These are phyloP conservation scores for Colletotrichum gloeosporioides DNA, from an alignment of 2,329 filamentous ascomycete genomes.

Conservation along the genomic window DNA sequence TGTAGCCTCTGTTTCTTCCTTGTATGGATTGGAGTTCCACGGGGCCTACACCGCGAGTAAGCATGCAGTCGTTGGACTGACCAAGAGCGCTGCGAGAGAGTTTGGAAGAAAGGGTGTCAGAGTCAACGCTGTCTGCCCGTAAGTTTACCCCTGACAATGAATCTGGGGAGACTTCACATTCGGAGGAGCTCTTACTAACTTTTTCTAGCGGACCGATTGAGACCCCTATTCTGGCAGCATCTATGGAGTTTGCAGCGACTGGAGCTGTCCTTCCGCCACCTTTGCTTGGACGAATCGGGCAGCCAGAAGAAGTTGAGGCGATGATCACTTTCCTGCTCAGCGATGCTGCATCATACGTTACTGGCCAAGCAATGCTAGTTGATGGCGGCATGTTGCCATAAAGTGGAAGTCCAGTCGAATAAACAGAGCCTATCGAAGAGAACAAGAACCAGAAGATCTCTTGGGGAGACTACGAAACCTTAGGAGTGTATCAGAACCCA, in stretches of 20 bases:
- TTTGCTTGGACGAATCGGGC: slow-evolving; percentile 26
- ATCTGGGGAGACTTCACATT: rapidly evolving
- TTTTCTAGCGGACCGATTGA: slow-evolving; percentile 8
- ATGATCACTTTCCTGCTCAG: slow-evolving; percentile 32
- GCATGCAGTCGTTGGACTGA: slow-evolving; percentile 34
- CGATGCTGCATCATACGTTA: slow-evolving; percentile 31
- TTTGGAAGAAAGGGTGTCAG: slow-evolving; percentile 25
- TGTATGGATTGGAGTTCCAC: slow-evolving; percentile 35
- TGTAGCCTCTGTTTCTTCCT: slow-evolving; percentile 45
- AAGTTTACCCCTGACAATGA: background rate
- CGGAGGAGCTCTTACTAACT: background rate
- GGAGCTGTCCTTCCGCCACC: slow-evolving; percentile 1
- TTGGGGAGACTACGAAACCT: background rate
- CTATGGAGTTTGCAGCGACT: slow-evolving; percentile 5
- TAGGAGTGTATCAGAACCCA: background rate
- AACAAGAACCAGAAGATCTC: background rate
- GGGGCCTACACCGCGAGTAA: slow-evolving; percentile 37
- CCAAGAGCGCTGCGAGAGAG: slow-evolving; percentile 34
- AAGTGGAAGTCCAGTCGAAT: background rate
- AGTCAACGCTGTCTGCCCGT: slow-evolving; percentile 32
- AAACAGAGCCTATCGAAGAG: rapidly evolving
- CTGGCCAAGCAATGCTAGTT: slow-evolving; percentile 28
- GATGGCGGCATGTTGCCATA: slow-evolving; percentile 27
- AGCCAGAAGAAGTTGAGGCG: slow-evolving; percentile 30
- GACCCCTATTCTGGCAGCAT: slow-evolving; percentile 9